Evolutionary conservation across 768 basidiomycete species (phyloP), one percentile per base, ranked within the genome.

Genomic region (Russula earlei): DNA sequence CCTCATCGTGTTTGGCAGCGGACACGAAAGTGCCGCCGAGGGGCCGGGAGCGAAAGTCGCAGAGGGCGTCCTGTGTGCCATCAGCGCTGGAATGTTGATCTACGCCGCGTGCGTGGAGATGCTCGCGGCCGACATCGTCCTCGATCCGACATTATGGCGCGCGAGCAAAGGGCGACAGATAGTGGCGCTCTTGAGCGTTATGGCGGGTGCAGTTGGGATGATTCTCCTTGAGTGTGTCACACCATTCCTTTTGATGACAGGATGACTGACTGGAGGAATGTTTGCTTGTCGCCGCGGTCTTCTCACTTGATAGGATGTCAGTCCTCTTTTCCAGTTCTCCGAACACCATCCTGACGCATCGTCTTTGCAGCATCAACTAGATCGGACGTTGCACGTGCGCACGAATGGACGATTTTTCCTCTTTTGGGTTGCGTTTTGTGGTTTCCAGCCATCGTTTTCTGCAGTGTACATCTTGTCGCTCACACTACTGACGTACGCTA

Each of bases 91-190:
- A 3, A 82, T 91, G 84, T 77, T 91, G 47, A 88, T 84, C 43
- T 91, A 90, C 63, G 88, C 84, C 0, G 80, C 84, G 11, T 86
- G 83, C 10, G 87, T 91, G 7, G 89, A 91, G 74, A 91, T 91
- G 85, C 78, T 91, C 49, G 88, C 86, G 0, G 88, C 80, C 3
- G 88, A 91, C 67, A 90, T 91, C 61, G 85, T 91, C 41, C 84
- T 85, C 69, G 85, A 87, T 37, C 80, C 80, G 57, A 74, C 62
- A 68, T 70, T 72, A 68, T 74, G 73, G 75, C 68, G 71, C 25
- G 68, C 71, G 57, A 62, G 67, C 17, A 55, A 68, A 15, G 52
- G 60, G 42, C 68, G 75, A 62, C 80, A 83, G 67, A 70, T 68
- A 15, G 62, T 84, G 36, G 87, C 87, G 11, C 68, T 88, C 14